These are phyloP conservation scores for Lunularia cruciata DNA, from an alignment of 225 moss, liverwort and hornwort species.

Conservation along the genomic window DNA sequence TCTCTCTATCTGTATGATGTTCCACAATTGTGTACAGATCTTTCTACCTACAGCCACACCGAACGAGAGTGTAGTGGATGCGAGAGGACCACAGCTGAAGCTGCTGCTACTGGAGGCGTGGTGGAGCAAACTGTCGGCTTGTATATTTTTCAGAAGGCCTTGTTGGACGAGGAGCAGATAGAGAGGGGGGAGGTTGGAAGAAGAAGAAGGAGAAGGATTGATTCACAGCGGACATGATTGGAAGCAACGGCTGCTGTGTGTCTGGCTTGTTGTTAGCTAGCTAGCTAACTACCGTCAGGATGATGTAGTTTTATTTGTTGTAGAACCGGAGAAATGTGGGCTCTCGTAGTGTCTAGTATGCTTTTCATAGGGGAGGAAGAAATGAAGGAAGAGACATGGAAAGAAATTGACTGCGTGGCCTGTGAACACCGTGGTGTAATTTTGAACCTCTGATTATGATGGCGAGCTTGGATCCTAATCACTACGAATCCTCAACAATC, in stretches of 20 bases:
- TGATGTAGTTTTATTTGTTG: not conserved
- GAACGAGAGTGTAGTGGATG: not conserved
- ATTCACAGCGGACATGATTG: not conserved
- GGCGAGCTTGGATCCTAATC: not conserved
- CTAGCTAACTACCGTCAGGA: conserved; percentile 1
- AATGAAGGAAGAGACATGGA: too few species aligned
- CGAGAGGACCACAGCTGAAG: not conserved
- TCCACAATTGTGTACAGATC: conserved; percentile 9
- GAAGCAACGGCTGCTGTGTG: not conserved
- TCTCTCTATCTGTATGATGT: not conserved
- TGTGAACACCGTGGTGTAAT: not conserved
- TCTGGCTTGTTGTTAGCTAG: not conserved
- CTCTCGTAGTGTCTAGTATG: not conserved
- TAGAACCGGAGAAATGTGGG: not conserved
- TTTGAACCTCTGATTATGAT: conserved; percentile 4
- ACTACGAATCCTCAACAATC: too few species aligned
- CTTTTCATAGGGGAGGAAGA: too few species aligned
- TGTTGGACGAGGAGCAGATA: not conserved
- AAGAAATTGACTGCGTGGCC: too few species aligned
- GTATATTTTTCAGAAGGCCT: conserved; percentile 14
- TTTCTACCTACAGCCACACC: not conserved
- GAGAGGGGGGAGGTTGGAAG: not conserved
- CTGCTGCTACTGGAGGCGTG: not conserved
- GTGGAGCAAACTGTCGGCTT: too few species aligned
- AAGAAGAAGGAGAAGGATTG: not conserved